These are phyloP conservation scores for Penicillium hesseltinei DNA, from an alignment of 2,329 filamentous ascomycete species.

Conservation along the genomic window DNA sequence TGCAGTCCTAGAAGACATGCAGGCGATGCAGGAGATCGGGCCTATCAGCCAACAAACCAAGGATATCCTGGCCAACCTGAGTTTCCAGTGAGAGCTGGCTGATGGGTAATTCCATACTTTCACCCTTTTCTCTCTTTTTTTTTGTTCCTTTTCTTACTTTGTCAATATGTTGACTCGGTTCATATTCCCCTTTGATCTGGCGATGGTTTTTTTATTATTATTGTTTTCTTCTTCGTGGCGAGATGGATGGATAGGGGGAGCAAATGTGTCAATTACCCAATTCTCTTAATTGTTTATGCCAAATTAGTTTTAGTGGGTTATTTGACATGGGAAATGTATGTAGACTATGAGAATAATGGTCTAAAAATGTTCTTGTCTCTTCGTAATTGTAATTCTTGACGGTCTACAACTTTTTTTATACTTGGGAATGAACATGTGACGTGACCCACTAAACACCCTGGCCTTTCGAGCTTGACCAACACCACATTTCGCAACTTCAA, in stretches of 20 bases:
- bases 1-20: slow-evolving; percentile 58
- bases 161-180: slow-evolving; percentile 15
- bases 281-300: slow-evolving; percentile 5
- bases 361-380: background rate
- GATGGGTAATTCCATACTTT: background rate
- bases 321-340: slow-evolving; percentile 8
- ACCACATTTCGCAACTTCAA: background rate
- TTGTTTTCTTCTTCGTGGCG: background rate
- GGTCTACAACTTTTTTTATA: background rate
- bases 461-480: slow-evolving; percentile 19
- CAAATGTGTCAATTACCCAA: slow-evolving; percentile 10
- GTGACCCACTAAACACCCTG: slow-evolving; percentile 30
- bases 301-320: background rate
- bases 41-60: slow-evolving; percentile 37
- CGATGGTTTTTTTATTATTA: background rate
- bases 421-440: slow-evolving; percentile 22
- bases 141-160: slow-evolving; percentile 14
- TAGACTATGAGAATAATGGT: slow-evolving; percentile 6
- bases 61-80: slow-evolving; percentile 28
- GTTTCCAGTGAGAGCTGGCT: slow-evolving; percentile 13
- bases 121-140: slow-evolving; percentile 6
- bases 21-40: slow-evolving; percentile 50
- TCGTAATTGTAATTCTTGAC: background rate
- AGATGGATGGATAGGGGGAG: slow-evolving; percentile 7
- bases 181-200: slow-evolving; percentile 10